A percentile compares a stretch with the other conserved stretches of the same genome.
These are phyloP conservation scores for Bertia moriformis DNA, from an alignment of 2,329 filamentous ascomycete genomes.

Conservation along the genomic window DNA sequence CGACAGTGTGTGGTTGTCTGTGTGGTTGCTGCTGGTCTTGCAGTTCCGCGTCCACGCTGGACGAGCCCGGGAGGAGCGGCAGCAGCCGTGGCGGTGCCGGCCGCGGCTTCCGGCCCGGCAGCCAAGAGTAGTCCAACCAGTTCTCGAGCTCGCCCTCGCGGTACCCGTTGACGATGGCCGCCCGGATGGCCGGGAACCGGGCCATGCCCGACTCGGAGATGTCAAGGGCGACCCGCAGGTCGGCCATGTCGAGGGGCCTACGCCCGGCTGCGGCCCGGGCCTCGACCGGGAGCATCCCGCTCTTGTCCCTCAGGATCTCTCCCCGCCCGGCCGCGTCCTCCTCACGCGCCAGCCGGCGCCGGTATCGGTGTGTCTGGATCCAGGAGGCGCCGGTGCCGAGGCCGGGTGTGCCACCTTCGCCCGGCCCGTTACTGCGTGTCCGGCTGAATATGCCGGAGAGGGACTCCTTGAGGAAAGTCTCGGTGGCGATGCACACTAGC, in stretches of 20 bases:
- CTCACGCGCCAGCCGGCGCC: constrained; percentile 59
- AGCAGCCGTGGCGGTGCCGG: constrained; percentile 5
- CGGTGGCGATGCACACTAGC: constrained; percentile 50
- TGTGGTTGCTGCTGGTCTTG: no score
- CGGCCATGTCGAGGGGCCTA: constrained; percentile 60
- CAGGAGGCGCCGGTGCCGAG: constrained; percentile 53
- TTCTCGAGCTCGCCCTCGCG: constrained; percentile 64
- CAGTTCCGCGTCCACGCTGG: neutral
- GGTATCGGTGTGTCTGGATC: constrained; percentile 70
- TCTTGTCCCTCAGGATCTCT: constrained; percentile 59
- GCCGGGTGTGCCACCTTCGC: constrained; percentile 43
- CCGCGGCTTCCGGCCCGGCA: neutral
- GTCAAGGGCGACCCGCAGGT: constrained; percentile 62
- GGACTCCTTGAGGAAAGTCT: constrained; percentile 54
- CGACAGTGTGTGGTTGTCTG: no score
- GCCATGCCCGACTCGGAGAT: constrained; percentile 64
- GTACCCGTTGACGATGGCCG: constrained; percentile 56
- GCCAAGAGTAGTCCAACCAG: constrained; percentile 39
- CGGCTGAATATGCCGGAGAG: constrained; percentile 48
- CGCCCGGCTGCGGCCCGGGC: constrained; percentile 61
- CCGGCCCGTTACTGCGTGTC: constrained; percentile 50
- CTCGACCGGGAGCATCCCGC: constrained; percentile 68
- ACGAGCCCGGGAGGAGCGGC: neutral
- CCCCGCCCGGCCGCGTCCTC: constrained; percentile 62
- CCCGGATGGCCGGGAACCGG: constrained; percentile 62